Conservation (phyloP, 805 yeast genomes). For the Wickerhamomyces chaumierensis region DNA sequence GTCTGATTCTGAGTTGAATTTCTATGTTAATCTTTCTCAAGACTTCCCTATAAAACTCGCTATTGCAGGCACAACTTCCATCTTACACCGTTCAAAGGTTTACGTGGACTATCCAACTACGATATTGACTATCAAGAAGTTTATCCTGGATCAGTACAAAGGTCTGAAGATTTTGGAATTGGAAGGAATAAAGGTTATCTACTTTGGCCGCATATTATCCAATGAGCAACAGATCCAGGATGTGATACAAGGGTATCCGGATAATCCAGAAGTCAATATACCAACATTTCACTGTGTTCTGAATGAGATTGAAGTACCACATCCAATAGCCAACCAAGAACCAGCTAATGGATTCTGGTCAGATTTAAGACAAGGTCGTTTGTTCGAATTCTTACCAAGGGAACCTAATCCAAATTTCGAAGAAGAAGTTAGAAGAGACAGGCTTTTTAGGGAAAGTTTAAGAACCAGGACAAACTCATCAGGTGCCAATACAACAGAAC, state of each 20-base stretch:
- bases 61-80: slow-evolving; percentile 9
- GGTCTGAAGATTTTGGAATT: slow-evolving; percentile 5
- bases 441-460: slow-evolving; percentile 13
- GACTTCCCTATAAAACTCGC: slow-evolving; percentile 19
- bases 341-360: slow-evolving; percentile 17
- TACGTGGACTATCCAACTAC: slow-evolving; percentile 12
- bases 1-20: slow-evolving; percentile 12
- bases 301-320: slow-evolving; percentile 10
- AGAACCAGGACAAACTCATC: not conserved
- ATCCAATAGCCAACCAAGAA: too few species aligned
- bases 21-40: slow-evolving; percentile 14
- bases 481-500: too few species aligned
- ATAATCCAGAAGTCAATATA: not conserved
- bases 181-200: slow-evolving; percentile 16
- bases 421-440: slow-evolving; percentile 15
- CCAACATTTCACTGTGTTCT: slow-evolving; percentile 14
- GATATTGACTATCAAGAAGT: slow-evolving; percentile 13
- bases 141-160: slow-evolving; percentile 17
- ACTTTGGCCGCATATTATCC: slow-evolving; percentile 14
- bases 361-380: slow-evolving; percentile 16
- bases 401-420: slow-evolving; percentile 19
- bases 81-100: slow-evolving; percentile 7
- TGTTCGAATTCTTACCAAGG: slow-evolving; percentile 21
- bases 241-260: slow-evolving; percentile 5
- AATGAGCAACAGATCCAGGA: slow-evolving; percentile 12